Evolutionary conservation across 2,329 filamentous ascomycete genomes (phyloP).

Genomic region (Monascus ruber): DNA sequence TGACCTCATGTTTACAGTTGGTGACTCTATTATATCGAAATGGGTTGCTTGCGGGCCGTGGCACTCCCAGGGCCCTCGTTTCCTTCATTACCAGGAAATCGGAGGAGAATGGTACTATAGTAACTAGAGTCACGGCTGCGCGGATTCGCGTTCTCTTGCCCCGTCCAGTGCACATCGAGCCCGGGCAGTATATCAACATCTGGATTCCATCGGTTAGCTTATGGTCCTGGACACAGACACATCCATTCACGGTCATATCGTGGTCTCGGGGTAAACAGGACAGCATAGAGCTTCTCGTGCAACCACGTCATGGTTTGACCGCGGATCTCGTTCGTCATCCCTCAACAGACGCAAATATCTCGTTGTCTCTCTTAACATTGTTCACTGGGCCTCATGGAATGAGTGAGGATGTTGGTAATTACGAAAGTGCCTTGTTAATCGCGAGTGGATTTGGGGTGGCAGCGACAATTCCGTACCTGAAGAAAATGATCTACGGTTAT

Average conservation of each 20-base stretch:
- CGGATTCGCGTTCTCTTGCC: neutral
- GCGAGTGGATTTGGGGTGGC: slow-evolving; percentile 19
- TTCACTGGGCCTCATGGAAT: slow-evolving; percentile 19
- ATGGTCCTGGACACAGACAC: slow-evolving; percentile 8
- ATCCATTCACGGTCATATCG: slow-evolving; percentile 10
- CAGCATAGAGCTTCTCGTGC: slow-evolving; percentile 16
- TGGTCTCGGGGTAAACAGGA: slow-evolving; percentile 7
- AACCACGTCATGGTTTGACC: slow-evolving; percentile 12
- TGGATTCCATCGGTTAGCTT: slow-evolving; percentile 8
- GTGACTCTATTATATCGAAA: slow-evolving; percentile 11
- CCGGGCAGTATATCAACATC: slow-evolving; percentile 10
- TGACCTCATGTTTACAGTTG: slow-evolving; percentile 10
- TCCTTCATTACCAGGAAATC: neutral
- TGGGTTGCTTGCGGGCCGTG: slow-evolving; percentile 9
- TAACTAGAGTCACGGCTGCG: neutral
- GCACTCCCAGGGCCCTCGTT: slow-evolving; percentile 4
- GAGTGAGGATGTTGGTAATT: slow-evolving; percentile 11
- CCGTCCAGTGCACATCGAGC: neutral
- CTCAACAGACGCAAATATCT: neutral
- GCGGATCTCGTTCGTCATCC: slow-evolving; percentile 9
- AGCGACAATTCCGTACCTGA: slow-evolving; percentile 18
- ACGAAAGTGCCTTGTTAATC: slow-evolving; percentile 19
- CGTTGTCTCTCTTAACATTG: slow-evolving; percentile 7
- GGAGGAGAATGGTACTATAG: neutral
- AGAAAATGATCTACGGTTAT: slow-evolving; percentile 18